Percentiles rank a stretch among this genome's conserved stretches.
Conservation (phyloP, 2,329 filamentous ascomycete genomes). For the Diaporthe sp. region DNA sequence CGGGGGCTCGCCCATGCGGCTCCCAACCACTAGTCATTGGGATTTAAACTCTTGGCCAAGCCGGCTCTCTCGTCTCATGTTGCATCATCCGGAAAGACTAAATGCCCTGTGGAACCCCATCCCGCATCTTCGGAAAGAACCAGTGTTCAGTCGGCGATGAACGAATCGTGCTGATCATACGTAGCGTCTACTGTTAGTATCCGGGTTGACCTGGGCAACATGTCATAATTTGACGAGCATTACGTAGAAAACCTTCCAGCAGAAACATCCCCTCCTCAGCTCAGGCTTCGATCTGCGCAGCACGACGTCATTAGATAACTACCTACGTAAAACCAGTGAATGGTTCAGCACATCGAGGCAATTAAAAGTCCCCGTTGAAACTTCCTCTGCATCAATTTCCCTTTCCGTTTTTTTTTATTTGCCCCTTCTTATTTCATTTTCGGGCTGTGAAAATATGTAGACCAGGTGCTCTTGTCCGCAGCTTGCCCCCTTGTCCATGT, state of each 20-base stretch:
- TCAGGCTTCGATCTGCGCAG: no score
- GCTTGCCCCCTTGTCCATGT: not conserved
- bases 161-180: conserved; percentile 16
- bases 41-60: conserved; percentile 13
- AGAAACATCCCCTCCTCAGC: not conserved
- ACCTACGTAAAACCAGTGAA: no score
- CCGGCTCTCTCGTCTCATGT: conserved; percentile 20
- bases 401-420: no score
- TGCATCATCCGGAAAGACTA: conserved; percentile 16
- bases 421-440: not conserved
- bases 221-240: not conserved
- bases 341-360: no score
- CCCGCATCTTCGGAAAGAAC: not conserved
- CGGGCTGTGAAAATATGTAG: no score
- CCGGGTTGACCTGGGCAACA: not conserved
- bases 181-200: not conserved
- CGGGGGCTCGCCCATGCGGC: conserved; percentile 14
- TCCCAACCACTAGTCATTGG: not conserved
- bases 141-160: not conserved
- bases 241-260: not conserved
- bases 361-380: not conserved
- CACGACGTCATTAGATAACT: no score
- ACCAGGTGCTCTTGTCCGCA: not conserved
- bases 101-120: not conserved
- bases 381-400: no score